Evolutionary conservation across 441 rosid species (phyloP).

Genomic region (Theobroma grandiflorum): DNA sequence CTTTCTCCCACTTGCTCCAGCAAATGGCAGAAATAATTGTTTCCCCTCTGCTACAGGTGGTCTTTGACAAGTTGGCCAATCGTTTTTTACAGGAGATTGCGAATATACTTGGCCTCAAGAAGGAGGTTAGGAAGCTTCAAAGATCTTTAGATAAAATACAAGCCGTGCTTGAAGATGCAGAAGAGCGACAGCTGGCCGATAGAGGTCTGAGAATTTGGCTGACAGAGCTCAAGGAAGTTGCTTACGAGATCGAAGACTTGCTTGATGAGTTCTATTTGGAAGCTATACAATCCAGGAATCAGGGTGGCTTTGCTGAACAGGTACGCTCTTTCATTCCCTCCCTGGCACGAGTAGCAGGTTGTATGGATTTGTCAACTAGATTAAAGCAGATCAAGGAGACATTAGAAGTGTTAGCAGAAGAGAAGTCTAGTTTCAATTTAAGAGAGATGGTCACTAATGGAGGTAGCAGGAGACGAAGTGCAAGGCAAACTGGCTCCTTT

Average conservation of each 20-base stretch:
- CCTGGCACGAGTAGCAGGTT: not conserved
- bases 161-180: slow-evolving; percentile 35
- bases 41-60: slow-evolving; percentile 38
- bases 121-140: slow-evolving; percentile 28
- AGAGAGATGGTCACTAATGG: not conserved
- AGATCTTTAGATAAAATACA: slow-evolving; percentile 15
- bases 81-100: slow-evolving; percentile 30
- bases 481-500: slow-evolving; percentile 22
- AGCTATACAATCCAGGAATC: not conserved
- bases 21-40: slow-evolving; percentile 36
- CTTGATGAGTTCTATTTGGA: slow-evolving; percentile 29
- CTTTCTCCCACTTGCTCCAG: not conserved
- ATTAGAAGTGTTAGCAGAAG: slow-evolving; percentile 20
- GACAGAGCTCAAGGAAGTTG: slow-evolving; percentile 25
- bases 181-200: slow-evolving; percentile 20
- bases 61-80: slow-evolving; percentile 35
- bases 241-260: slow-evolving; percentile 28
- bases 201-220: slow-evolving; percentile 29
- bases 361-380: slow-evolving; percentile 4
- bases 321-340: slow-evolving; percentile 17
- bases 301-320: slow-evolving; percentile 7
- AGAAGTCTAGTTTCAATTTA: slow-evolving; percentile 25
- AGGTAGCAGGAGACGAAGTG: not conserved
- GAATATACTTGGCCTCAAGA: slow-evolving; percentile 20
- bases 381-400: slow-evolving; percentile 24